phyloP scores from a whole-genome alignment of 371 early-diverging fungal genomes.

The Apophysomyces elegans region DNA sequence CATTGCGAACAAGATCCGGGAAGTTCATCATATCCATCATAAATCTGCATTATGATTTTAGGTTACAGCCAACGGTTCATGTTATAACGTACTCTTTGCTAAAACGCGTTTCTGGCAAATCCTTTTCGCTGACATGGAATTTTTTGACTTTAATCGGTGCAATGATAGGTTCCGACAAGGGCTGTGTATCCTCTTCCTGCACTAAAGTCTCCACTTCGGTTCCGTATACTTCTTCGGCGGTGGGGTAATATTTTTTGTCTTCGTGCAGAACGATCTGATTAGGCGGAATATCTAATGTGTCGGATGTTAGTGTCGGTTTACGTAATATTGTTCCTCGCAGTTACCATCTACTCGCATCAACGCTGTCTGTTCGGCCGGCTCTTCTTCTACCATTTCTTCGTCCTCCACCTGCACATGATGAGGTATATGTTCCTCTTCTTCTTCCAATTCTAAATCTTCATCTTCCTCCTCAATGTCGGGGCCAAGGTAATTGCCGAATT shows the following conservation, averaged over 20 bases:
- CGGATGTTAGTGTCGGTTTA: not conserved
- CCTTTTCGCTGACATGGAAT: conserved; percentile 84
- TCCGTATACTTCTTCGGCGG: conserved; percentile 97
- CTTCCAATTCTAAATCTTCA: conserved; percentile 40
- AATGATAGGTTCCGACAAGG: conserved; percentile 94
- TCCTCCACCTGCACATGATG: conserved; percentile 14
- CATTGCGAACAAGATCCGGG: conserved; percentile 85
- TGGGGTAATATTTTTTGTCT: conserved; percentile 97
- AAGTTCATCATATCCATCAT: conserved; percentile 85
- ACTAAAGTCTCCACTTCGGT: conserved; percentile 94
- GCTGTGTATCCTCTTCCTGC: conserved; percentile 97
- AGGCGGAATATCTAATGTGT: conserved; percentile 58
- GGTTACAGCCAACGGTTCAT: not conserved
- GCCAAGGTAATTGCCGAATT: conserved; percentile 98
- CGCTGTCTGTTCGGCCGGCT: conserved; percentile 12
- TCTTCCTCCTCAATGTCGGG: conserved; percentile 85
- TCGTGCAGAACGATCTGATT: conserved; percentile 94
- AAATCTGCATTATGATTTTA: conserved; percentile 52
- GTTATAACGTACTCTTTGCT: conserved; percentile 77
- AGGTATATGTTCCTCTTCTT: conserved; percentile 16
- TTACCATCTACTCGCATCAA: conserved; percentile 54
- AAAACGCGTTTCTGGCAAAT: conserved; percentile 83
- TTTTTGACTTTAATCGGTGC: conserved; percentile 88
- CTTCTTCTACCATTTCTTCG: conserved; percentile 25
- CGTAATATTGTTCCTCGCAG: not conserved